Percentiles rank a stretch among this genome's conserved stretches.
phyloP scores from a whole-genome alignment of 2,329 filamentous ascomycete species.

The Penicillium frequentans region DNA sequence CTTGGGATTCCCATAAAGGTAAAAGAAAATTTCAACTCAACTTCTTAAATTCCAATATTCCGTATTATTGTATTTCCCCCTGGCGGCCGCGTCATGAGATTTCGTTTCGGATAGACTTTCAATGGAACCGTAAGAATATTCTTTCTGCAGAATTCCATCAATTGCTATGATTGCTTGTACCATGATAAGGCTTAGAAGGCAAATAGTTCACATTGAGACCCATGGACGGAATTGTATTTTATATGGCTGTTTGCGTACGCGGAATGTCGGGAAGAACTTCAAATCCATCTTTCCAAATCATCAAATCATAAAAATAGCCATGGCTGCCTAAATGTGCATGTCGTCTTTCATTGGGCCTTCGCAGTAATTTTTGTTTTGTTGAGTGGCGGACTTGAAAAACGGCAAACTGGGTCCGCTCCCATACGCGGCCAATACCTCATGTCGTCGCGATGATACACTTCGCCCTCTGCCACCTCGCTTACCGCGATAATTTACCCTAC shows the following conservation, averaged over 20 bases:
- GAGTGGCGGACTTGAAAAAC: background rate
- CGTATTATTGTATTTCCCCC: background rate
- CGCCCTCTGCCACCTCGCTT: background rate
- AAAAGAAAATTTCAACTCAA: background rate
- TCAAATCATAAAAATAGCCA: background rate
- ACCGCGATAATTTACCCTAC: background rate
- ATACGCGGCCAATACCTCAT: background rate
- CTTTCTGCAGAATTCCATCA: background rate
- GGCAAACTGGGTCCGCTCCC: background rate
- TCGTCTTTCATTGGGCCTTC: constrained; percentile 2
- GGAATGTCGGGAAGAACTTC: background rate
- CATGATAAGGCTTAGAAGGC: background rate
- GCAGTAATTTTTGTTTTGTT: background rate
- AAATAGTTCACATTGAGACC: background rate
- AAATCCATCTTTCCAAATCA: background rate
- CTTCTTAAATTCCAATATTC: background rate
- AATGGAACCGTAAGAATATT: background rate
- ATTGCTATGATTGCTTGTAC: background rate
- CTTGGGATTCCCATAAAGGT: constrained; percentile 8
- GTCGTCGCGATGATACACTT: background rate
- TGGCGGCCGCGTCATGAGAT: constrained; percentile 19
- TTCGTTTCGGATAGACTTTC: constrained; percentile 15
- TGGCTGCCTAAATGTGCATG: constrained; percentile 18
- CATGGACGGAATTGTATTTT: background rate
- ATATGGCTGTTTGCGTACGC: constrained; percentile 1